These are phyloP conservation scores for Boletus sp. DNA, from an alignment of 1,284 basidiomycete genomes.

Conservation along the genomic window DNA sequence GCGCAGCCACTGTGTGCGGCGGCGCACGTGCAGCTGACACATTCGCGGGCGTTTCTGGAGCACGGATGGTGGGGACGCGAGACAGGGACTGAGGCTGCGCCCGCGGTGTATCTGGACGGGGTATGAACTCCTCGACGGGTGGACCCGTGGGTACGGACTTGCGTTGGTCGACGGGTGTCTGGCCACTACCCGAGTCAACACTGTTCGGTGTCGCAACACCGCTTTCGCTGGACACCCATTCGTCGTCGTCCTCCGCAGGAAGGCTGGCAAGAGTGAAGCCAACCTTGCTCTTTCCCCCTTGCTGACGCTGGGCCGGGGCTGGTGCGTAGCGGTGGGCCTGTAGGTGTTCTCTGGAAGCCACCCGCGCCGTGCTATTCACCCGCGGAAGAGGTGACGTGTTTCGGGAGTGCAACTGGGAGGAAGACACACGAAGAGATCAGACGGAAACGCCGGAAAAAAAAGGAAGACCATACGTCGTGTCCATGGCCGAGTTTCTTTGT, in stretches of 20 bases:
- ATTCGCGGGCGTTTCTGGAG: constrained; percentile 27
- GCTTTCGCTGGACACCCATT: constrained; percentile 73
- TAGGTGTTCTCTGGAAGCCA: constrained; percentile 49
- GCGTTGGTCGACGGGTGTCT: constrained; percentile 36
- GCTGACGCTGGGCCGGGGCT: constrained; percentile 33
- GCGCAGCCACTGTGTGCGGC: constrained; percentile 15
- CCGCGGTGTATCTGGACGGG: constrained; percentile 30
- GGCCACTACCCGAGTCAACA: constrained; percentile 40
- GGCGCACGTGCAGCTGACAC: constrained; percentile 24
- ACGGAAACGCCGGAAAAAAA: constrained; percentile 14
- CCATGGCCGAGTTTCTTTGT: constrained; percentile 44
- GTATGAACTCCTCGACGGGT: constrained; percentile 17
- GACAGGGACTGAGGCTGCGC: constrained; percentile 31
- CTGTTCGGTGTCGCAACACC: constrained; percentile 63
- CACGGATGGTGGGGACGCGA: constrained; percentile 33
- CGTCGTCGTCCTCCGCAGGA: constrained; percentile 55
- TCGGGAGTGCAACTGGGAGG: constrained; percentile 32
- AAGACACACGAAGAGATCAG: constrained; percentile 13
- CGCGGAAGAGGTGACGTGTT: constrained; percentile 40
- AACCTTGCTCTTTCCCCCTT: constrained; percentile 42
- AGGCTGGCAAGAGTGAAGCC: constrained; percentile 58
- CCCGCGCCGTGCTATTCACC: constrained; percentile 47
- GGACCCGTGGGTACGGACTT: constrained; percentile 12
- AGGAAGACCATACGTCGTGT: constrained; percentile 40
- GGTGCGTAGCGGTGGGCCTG: constrained; percentile 35